phyloP scores from a whole-genome alignment of 257 asterid genomes.

The Voacanga thouarsii region DNA sequence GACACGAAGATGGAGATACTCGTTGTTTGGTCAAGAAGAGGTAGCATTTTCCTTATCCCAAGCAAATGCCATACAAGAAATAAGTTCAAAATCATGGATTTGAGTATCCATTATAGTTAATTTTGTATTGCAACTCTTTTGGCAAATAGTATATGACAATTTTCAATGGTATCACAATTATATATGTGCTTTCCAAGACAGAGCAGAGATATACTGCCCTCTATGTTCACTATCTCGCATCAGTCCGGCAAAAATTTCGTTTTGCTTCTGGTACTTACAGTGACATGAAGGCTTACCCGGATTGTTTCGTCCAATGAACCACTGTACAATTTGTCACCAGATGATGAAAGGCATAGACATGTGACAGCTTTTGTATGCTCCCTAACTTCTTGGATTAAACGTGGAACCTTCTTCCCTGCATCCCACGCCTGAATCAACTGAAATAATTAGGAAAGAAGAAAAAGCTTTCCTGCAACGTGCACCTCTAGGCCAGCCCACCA shows the following conservation, averaged over 20 bases:
- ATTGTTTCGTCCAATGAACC: slow-evolving; percentile 88
- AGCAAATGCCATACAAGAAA: not conserved
- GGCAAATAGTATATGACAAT: too few relatives aligned
- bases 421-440: slow-evolving; percentile 60
- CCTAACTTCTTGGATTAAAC: slow-evolving; percentile 65
- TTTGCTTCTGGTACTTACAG: not conserved
- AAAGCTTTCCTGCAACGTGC: not conserved
- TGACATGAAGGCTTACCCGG: slow-evolving; percentile 39
- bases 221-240: not conserved
- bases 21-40: not conserved
- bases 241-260: not conserved
- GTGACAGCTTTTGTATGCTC: slow-evolving; percentile 77
- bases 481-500: not conserved
- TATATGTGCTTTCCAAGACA: not conserved
- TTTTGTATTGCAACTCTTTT: not conserved
- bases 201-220: too few relatives aligned
- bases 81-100: not conserved
- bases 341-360: slow-evolving; percentile 54
- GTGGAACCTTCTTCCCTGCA: slow-evolving; percentile 50
- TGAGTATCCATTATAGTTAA: not conserved
- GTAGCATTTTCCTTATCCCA: not conserved
- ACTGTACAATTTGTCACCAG: slow-evolving; percentile 53
- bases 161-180: not conserved
- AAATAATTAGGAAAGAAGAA: slow-evolving; percentile 9
- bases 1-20: not conserved